Evolutionary conservation across 176 grass and related monocot genomes (phyloP).

Genomic region (Cocos nucifera): DNA sequence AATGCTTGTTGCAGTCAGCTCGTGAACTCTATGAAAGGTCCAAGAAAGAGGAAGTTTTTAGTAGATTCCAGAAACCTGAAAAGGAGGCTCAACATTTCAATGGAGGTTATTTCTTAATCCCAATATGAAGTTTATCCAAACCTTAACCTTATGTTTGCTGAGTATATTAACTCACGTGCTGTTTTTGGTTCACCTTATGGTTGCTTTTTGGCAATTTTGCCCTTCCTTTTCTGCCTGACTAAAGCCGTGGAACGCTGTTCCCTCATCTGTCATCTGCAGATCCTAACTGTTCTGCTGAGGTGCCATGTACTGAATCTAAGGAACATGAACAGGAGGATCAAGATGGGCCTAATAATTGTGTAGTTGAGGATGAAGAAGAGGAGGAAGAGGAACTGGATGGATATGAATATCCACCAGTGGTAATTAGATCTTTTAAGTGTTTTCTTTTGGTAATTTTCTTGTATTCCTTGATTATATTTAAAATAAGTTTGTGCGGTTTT

Average conservation of each 20-base stretch:
- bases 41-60: conserved; percentile 62
- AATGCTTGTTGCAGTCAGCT: conserved; percentile 40
- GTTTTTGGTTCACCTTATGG: too few species aligned
- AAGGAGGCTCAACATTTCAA: conserved; percentile 40
- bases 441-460: conserved; percentile 9
- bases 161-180: not conserved
- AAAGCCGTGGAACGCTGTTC: not conserved
- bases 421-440: conserved; percentile 16
- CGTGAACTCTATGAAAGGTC: conserved; percentile 54
- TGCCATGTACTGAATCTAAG: conserved; percentile 12
- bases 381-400: conserved; percentile 59
- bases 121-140: not conserved
- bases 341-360: conserved; percentile 30
- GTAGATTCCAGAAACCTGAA: conserved; percentile 30
- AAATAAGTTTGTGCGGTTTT: conserved; percentile 22
- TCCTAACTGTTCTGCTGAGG: conserved; percentile 21
- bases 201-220: too few species aligned
- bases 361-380: conserved; percentile 48
- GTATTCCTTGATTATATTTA: not conserved
- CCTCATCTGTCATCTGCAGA: conserved; percentile 12
- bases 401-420: conserved; percentile 45
- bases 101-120: conserved; percentile 37
- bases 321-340: conserved; percentile 27
- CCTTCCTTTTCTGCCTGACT: too few species aligned
- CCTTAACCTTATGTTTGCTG: conserved; percentile 7